Evolutionary conservation across 805 yeast genomes (phyloP), one percentile per base, ranked within the genome.

Genomic region (Metschnikowia continentalis): DNA sequence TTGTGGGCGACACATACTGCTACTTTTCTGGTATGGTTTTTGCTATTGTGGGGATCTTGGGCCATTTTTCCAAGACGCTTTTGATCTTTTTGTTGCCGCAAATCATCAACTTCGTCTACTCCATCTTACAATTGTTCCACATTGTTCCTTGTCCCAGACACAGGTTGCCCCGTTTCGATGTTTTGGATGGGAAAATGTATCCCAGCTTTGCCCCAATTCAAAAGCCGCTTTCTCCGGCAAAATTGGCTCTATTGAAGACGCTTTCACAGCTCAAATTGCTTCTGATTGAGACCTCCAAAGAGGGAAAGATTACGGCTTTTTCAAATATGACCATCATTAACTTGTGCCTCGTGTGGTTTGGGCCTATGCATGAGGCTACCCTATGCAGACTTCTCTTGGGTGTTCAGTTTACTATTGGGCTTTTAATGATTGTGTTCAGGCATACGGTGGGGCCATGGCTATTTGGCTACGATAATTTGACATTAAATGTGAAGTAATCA

Each of bases 21-120:
- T 94, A 94, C 69, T 91, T 94, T 68, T 90, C 96, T 23, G 99
- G 99, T 3, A 94, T 94, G 99, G 96, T 94, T 0, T 90, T 94
- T 68, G 99, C 98, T 0, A 94, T 91, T 26, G 96, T 89, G 32
- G 98, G 97, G 1, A 94, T 94, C 35, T 77, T 89, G 52, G 98
- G 98, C 1, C 99, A 94, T 72, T 94, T 91, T 67, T 89, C 97
- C 40, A 94, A 94, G 69, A 94, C 99, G 0, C 73, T 92, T 58
- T 73, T 94, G 68, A 68, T 91, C 33, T 85, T 94, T 62, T 86
- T 94, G 65, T 72, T 89, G 39, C 98, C 98, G 2, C 99, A 94
- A 70, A 88, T 94, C 49, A 68, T 90, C 69, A 94, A 94, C 66
- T 94, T 94, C 59, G 57, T 90, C 19, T 94, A 90, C 68, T 89